These are phyloP conservation scores for Paratinospora sagittata DNA, from an alignment of 164 flowering plant species.

Conservation along the genomic window DNA sequence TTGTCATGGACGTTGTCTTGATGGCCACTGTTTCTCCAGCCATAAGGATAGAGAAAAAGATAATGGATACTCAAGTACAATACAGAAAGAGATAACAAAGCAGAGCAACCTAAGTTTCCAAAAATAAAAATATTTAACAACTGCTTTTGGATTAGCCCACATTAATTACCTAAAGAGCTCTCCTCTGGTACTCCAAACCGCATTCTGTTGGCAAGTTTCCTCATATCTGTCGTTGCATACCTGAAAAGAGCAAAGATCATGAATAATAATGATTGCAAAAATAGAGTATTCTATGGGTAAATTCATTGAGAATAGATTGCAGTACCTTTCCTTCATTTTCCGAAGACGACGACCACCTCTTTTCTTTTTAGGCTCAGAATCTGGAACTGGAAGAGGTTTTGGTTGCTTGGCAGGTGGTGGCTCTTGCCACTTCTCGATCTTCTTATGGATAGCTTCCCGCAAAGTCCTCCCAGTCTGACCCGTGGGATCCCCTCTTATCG, in stretches of 20 bases:
- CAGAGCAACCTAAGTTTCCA: not conserved
- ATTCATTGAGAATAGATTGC: slow-evolving; percentile 1
- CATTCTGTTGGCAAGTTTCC: slow-evolving; percentile 97
- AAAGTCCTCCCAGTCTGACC: slow-evolving; percentile 73
- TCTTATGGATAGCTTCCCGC: slow-evolving; percentile 68
- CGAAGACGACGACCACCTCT: slow-evolving; percentile 94
- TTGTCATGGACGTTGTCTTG: not conserved
- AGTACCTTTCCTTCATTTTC: slow-evolving; percentile 91
- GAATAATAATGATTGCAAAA: not conserved
- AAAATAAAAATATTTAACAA: slow-evolving; percentile 1
- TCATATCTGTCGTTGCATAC: slow-evolving; percentile 92
- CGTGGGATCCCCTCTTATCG: slow-evolving; percentile 76
- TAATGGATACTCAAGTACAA: not conserved
- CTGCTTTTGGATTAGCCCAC: not conserved
- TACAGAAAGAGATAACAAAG: not conserved
- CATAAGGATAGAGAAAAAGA: not conserved
- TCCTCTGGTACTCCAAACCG: slow-evolving; percentile 95
- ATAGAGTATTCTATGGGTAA: not conserved
- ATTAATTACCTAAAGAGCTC: slow-evolving; percentile 74
- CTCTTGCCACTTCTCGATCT: slow-evolving; percentile 98
- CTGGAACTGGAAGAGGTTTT: slow-evolving; percentile 96
- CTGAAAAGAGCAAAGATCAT: slow-evolving; percentile 28
- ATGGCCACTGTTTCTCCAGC: not conserved
- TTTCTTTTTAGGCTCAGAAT: slow-evolving; percentile 94
- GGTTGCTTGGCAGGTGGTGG: slow-evolving; percentile 97